Conservation (phyloP, 2,329 filamentous ascomycete species). For the Sclerotinia borealis region DNA sequence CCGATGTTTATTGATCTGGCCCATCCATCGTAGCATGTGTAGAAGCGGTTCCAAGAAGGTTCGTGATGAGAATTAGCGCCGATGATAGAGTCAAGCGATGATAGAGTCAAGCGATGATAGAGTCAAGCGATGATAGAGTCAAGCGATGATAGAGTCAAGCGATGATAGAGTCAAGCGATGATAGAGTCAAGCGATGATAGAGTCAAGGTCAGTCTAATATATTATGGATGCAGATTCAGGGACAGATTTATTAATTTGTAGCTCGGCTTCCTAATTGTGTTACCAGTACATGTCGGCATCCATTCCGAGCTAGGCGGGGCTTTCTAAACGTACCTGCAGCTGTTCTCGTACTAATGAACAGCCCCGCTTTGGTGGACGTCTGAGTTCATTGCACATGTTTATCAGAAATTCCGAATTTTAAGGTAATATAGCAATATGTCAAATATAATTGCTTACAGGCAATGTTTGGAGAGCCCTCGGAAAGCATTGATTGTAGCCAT, state of each 20-base stretch:
- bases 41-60: background rate
- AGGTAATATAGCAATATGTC: background rate
- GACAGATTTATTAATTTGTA: background rate
- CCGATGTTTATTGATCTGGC: background rate
- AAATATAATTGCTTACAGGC: background rate
- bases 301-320: background rate
- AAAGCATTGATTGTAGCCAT: background rate
- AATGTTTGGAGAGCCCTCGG: background rate
- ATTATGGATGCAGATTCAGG: background rate
- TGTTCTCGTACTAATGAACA: background rate
- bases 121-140: background rate
- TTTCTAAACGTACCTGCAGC: background rate
- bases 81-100: background rate
- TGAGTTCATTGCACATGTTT: background rate
- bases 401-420: background rate
- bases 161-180: background rate
- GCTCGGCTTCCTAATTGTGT: conserved; percentile 4
- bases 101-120: background rate
- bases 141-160: background rate
- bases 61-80: background rate
- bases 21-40: background rate
- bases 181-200: background rate
- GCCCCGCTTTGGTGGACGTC: background rate
- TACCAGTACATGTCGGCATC: background rate
- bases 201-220: background rate